Percentiles rank a stretch among this genome's conserved stretches.
Evolutionary conservation across 1,284 basidiomycete species (phyloP).

Genomic region (Takashimella koratensis): DNA sequence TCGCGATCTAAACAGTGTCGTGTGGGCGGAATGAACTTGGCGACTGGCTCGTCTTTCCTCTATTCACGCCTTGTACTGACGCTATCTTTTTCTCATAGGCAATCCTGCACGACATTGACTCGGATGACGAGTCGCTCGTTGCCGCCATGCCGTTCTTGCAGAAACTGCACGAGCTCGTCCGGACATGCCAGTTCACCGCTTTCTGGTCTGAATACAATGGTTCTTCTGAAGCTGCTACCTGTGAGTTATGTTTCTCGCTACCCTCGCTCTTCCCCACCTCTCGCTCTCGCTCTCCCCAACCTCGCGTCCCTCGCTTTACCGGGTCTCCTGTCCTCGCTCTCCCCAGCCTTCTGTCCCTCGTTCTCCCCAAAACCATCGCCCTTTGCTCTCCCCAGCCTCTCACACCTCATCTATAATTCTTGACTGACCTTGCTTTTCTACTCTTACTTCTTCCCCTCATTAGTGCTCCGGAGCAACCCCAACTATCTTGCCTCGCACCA

Average conservation of each 20-base stretch:
- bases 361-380: no score
- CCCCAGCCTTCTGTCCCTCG: background rate
- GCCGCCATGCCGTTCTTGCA: conserved; percentile 70
- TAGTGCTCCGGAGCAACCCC: conserved; percentile 36
- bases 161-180: conserved; percentile 69
- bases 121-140: conserved; percentile 70
- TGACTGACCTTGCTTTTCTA: no score
- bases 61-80: no score
- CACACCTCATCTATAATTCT: no score
- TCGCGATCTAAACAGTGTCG: no score
- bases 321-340: background rate
- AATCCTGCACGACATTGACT: conserved; percentile 53
- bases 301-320: background rate
- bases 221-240: conserved; percentile 42
- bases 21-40: no score
- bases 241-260: conserved; percentile 14
- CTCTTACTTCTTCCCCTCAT: background rate
- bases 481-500: conserved; percentile 42
- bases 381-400: no score
- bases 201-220: conserved; percentile 79
- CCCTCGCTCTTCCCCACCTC: background rate
- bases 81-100: conserved; percentile 22
- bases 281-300: background rate
- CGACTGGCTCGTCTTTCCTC: no score
- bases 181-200: conserved; percentile 81